These are phyloP conservation scores for Diaporthe citrichinensis DNA, from an alignment of 2,329 filamentous ascomycete genomes.

Conservation along the genomic window DNA sequence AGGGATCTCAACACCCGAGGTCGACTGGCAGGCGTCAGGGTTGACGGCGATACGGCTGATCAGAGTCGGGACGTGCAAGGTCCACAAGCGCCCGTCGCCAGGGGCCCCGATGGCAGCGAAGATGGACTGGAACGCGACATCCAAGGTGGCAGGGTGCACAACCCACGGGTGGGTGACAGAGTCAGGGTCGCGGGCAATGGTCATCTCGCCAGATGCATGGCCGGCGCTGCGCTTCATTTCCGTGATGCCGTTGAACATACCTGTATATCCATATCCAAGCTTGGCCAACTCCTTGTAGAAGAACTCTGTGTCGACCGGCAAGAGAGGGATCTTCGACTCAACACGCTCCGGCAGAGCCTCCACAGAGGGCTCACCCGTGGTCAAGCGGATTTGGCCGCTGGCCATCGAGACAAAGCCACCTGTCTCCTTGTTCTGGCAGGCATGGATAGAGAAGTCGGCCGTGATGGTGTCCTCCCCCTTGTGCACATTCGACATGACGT, in stretches of 20 bases:
- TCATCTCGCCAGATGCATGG: background rate
- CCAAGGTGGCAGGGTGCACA: constrained; percentile 35
- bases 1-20: background rate
- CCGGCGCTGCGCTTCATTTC: constrained; percentile 16
- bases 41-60: constrained; percentile 29
- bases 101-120: constrained; percentile 30
- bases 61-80: constrained; percentile 31
- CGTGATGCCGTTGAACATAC: constrained; percentile 30
- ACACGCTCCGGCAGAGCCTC: background rate
- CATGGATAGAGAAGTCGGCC: constrained; percentile 15
- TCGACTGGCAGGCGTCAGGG: constrained; percentile 18
- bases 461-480: background rate
- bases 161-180: background rate
- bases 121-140: constrained; percentile 35
- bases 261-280: constrained; percentile 39
- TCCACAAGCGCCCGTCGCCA: constrained; percentile 15
- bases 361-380: background rate
- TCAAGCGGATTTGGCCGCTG: constrained; percentile 7
- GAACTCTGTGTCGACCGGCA: constrained; percentile 30
- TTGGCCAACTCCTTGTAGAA: constrained; percentile 37
- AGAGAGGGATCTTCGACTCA: constrained; percentile 12
- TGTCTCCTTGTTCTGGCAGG: background rate
- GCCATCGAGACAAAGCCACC: constrained; percentile 19
- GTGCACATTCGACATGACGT: background rate
- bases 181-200: background rate